These are phyloP conservation scores for Haplosporangium gracile DNA, from an alignment of 192 early-diverging fungal genomes.

Conservation along the genomic window DNA sequence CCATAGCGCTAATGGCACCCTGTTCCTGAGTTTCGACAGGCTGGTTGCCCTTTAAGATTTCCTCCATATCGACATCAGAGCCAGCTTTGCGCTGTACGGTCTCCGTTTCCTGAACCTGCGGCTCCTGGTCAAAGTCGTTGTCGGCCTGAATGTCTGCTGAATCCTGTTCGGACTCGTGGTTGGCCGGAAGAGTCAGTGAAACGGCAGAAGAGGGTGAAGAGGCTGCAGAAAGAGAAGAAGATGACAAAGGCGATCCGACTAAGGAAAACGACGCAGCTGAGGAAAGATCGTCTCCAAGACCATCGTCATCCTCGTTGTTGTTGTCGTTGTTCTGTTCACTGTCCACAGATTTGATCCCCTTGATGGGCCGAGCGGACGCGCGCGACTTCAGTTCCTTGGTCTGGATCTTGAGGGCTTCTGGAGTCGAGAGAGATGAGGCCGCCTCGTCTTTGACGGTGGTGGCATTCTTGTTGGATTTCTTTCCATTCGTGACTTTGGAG, in stretches of 20 bases:
- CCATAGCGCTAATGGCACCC: neutral
- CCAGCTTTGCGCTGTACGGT: neutral
- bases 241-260: slow-evolving; percentile 29
- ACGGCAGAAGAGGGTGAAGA: slow-evolving; percentile 38
- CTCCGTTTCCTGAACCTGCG: neutral
- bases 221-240: slow-evolving; percentile 33
- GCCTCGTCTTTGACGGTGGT: slow-evolving; percentile 2
- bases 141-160: neutral
- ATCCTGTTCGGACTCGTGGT: neutral
- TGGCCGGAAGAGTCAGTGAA: slow-evolving; percentile 1
- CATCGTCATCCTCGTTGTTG: slow-evolving; percentile 43
- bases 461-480: neutral
- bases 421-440: neutral
- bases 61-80: slow-evolving; percentile 29
- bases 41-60: neutral
- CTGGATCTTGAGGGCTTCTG: slow-evolving; percentile 21
- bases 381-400: slow-evolving; percentile 30
- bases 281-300: slow-evolving; percentile 38
- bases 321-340: slow-evolving; percentile 15
- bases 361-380: neutral
- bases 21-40: neutral
- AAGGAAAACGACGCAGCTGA: slow-evolving; percentile 34
- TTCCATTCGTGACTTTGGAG: neutral
- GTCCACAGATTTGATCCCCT: slow-evolving; percentile 4
- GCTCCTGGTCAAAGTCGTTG: neutral